Percentiles rank a stretch among this genome's conserved stretches.
Conservation (phyloP, 2,329 filamentous ascomycete genomes). For the Acarospora socialis region DNA sequence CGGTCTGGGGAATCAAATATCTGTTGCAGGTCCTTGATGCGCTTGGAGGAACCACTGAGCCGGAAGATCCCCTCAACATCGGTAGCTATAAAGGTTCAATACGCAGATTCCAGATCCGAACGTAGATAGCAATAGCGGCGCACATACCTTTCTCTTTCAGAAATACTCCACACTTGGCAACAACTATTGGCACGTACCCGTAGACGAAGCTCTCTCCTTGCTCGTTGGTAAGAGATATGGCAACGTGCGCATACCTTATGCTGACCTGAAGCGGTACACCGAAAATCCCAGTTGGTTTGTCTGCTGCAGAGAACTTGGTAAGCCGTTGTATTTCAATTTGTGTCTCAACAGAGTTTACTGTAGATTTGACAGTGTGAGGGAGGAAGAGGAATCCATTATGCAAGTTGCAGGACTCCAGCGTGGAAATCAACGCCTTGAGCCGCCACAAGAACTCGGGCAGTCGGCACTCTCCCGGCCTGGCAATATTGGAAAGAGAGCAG, state of each 20-base stretch:
- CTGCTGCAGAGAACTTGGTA: slow-evolving; percentile 6
- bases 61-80: slow-evolving; percentile 94
- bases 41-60: slow-evolving; percentile 87
- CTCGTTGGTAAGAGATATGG: slow-evolving; percentile 88
- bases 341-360: slow-evolving; percentile 10
- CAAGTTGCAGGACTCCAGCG: too few species aligned
- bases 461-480: too few species aligned
- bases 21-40: slow-evolving; percentile 89
- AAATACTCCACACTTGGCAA: slow-evolving; percentile 95
- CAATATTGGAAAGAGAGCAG: too few species aligned
- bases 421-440: too few species aligned
- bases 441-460: too few species aligned
- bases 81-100: slow-evolving; percentile 48
- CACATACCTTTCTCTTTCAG: slow-evolving; percentile 91
- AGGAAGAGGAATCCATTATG: too few species aligned
- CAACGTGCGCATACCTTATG: slow-evolving; percentile 95
- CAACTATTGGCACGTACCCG: slow-evolving; percentile 94
- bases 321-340: slow-evolving; percentile 12
- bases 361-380: too few species aligned
- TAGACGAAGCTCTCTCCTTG: slow-evolving; percentile 94
- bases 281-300: slow-evolving; percentile 62
- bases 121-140: background rate
- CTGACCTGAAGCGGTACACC: slow-evolving; percentile 85
- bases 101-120: background rate
- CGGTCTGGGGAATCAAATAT: slow-evolving; percentile 89